phyloP scores from a whole-genome alignment of 805 yeast species.

The Zygotorulaspora chibaensis region DNA sequence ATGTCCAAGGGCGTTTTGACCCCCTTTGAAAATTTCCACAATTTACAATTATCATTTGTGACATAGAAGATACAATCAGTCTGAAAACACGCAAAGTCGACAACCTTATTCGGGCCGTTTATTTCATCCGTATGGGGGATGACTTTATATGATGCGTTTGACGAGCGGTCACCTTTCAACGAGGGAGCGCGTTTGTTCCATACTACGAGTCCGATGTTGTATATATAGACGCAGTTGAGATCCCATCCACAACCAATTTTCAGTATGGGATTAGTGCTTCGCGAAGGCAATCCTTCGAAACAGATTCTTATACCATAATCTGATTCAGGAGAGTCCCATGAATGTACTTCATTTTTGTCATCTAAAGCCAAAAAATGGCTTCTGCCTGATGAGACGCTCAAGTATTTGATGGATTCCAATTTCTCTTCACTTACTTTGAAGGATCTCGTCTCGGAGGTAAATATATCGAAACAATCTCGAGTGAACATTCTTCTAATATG shows the following conservation, averaged over 20 bases:
- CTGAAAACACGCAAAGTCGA: conserved; percentile 50
- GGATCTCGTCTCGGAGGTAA: conserved; percentile 6
- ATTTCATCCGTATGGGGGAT: conserved; percentile 41
- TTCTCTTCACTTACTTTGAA: conserved; percentile 16
- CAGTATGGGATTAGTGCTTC: conserved; percentile 34
- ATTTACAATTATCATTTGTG: conserved; percentile 41
- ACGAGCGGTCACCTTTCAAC: conserved; percentile 27
- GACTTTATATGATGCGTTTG: conserved; percentile 39
- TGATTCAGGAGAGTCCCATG: conserved; percentile 53
- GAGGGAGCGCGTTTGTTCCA: conserved; percentile 46
- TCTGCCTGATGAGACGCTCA: conserved; percentile 58
- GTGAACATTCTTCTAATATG: conserved; percentile 31
- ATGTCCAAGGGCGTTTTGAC: conserved; percentile 18
- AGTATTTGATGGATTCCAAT: conserved; percentile 34
- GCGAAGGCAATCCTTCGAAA: conserved; percentile 34
- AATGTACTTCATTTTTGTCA: conserved; percentile 44
- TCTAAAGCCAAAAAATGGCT: conserved; percentile 61
- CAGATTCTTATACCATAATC: conserved; percentile 42
- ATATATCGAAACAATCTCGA: conserved; percentile 25
- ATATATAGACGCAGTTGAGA: conserved; percentile 46
- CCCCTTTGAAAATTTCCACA: conserved; percentile 32
- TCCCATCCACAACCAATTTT: conserved; percentile 68
- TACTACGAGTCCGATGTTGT: conserved; percentile 49
- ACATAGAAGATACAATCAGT: conserved; percentile 50
- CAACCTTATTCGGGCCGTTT: conserved; percentile 36